Evolutionary conservation across 768 basidiomycete genomes (phyloP), one percentile per base, ranked within the genome.

Genomic region (Nidularia pulvinata): DNA sequence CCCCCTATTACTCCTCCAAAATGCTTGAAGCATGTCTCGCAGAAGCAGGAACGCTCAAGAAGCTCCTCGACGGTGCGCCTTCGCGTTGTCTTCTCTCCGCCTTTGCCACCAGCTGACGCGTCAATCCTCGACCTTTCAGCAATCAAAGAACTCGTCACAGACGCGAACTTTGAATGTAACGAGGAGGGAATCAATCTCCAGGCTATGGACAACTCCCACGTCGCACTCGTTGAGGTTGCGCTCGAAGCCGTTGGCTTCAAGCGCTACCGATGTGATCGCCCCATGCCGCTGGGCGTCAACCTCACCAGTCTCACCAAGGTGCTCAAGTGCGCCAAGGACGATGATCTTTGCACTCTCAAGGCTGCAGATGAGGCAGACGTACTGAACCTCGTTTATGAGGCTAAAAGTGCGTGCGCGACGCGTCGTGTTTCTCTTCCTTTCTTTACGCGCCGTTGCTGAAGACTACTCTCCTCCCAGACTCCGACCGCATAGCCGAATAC

Each of bases 161-260:
- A 98, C 67, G 95, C 94, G 66, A 98, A 98, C 72, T 97, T 98
- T 62, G 91, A 96, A 65, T 98, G 96, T 70, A 92, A 86, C 56
- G 96, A 99, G 59, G 93, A 95, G 59, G 97, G 95, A 34, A 88
- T 99, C 61, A 84, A 84, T 51, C 82, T 99, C 4, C 96, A 98
- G 77, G 97, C 96, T 3, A 99, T 98, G 96, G 97, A 98, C 77
- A 98, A 98, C 81, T 97, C 96, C 2, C 96, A 98, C 71, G 96
- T 99, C 63, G 97, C 96, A 1, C 90, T 98, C 59, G 96, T 99
- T 39, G 77, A 93, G 6, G 93, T 97, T 46, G 82, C 89, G 56
- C 82, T 99, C 33, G 75, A 88, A 39, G 82, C 85, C 1, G 74
- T 81, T 0, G 93, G 92, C 33, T 98, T 99, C 81, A 80, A 84